Evolutionary conservation across 1,284 basidiomycete genomes (phyloP).

Genomic region (Ganoderma multipileum): DNA sequence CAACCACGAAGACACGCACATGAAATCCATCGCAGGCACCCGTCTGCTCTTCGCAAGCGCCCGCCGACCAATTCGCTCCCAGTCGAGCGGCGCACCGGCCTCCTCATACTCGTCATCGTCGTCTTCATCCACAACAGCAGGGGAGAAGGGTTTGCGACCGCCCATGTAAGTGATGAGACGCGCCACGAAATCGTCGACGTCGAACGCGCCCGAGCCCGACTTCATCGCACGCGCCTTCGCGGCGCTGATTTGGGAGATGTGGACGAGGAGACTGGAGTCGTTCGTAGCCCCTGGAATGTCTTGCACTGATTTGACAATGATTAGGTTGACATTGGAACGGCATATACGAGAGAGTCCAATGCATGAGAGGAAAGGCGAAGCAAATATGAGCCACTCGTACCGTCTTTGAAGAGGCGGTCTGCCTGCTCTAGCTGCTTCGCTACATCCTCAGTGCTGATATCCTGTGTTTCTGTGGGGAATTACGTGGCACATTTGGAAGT

Average conservation of each 20-base stretch:
- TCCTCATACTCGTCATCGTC: constrained; percentile 43
- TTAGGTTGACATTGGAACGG: background rate
- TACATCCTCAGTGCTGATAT: constrained; percentile 62
- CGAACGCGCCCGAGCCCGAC: constrained; percentile 81
- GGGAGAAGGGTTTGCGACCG: constrained; percentile 53
- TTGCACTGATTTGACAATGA: constrained; percentile 57
- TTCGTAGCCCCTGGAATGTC: constrained; percentile 82
- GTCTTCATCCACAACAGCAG: constrained; percentile 24
- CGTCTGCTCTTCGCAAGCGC: constrained; percentile 78
- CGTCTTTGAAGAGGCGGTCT: constrained; percentile 67
- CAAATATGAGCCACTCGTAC: constrained; percentile 39
- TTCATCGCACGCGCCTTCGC: constrained; percentile 88
- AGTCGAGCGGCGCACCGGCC: constrained; percentile 57
- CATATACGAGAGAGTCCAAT: background rate
- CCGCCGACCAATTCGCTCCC: constrained; percentile 77
- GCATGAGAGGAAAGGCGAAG: background rate
- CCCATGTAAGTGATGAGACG: constrained; percentile 79
- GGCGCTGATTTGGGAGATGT: constrained; percentile 72
- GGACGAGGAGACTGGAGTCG: constrained; percentile 76
- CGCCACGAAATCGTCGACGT: constrained; percentile 82
- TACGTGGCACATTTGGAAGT: background rate
- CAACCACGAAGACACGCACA: constrained; percentile 55
- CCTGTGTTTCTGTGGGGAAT: constrained; percentile 43
- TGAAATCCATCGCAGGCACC: constrained; percentile 79
- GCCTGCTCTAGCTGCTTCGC: constrained; percentile 60